Conservation (phyloP, 768 basidiomycete genomes). For the Amanita exitialis region DNA sequence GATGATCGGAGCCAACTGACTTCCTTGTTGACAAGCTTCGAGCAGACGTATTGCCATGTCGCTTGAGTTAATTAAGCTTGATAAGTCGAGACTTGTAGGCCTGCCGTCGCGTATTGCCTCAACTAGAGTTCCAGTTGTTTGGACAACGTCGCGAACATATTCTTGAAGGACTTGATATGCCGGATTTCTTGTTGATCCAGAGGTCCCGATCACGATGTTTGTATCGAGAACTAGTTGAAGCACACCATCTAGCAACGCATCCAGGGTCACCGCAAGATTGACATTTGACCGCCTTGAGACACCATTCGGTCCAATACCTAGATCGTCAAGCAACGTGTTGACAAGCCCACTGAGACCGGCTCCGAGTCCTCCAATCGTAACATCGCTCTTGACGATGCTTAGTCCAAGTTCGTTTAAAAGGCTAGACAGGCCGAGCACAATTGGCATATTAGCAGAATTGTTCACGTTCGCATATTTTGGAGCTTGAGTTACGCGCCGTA, state of each 20-base stretch:
- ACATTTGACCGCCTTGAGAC: neutral
- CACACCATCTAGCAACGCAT: neutral
- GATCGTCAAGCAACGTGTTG: conserved; percentile 13
- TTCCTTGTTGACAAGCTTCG: neutral
- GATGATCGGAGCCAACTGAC: neutral
- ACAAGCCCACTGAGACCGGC: conserved; percentile 10
- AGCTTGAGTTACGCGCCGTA: neutral
- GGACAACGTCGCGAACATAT: conserved; percentile 8
- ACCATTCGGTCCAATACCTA: conserved; percentile 15
- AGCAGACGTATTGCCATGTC: neutral
- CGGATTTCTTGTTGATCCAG: neutral
- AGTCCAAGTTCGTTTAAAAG: conserved; percentile 15
- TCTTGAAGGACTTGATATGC: neutral
- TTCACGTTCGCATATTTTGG: neutral
- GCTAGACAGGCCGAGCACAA: conserved; percentile 16
- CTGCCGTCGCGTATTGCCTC: conserved; percentile 6
- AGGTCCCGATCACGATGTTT: neutral
- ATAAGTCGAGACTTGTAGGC: conserved; percentile 4
- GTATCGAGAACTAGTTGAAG: conserved; percentile 6
- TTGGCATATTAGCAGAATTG: conserved; percentile 9
- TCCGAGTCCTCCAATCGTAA: conserved; percentile 14
- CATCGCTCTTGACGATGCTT: conserved; percentile 8
- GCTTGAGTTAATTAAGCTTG: neutral
- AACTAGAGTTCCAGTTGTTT: conserved; percentile 9
- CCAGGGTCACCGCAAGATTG: conserved; percentile 7